Conservation (phyloP, 768 basidiomycete species). For the Nidularia pulvinata region DNA sequence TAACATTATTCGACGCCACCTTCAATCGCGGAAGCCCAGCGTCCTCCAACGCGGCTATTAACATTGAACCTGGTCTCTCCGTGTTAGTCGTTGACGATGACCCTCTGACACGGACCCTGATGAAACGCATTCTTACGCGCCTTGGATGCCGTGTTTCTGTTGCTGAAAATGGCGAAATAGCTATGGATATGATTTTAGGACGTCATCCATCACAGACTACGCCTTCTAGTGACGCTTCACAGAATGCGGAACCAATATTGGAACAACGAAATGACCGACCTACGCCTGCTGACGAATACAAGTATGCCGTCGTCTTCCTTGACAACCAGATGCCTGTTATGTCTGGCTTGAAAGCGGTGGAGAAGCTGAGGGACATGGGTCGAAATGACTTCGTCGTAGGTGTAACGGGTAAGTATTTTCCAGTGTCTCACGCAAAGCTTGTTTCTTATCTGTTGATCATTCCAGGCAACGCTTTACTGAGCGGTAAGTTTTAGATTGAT, state of each 20-base stretch:
- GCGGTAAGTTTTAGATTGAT: slow-evolving; percentile 28
- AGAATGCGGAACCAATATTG: slow-evolving; percentile 31
- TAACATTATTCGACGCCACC: slow-evolving; percentile 35
- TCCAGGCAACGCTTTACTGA: slow-evolving; percentile 52
- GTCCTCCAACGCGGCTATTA: slow-evolving; percentile 28
- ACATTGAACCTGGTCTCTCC: slow-evolving; percentile 51
- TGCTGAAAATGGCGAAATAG: slow-evolving; percentile 84
- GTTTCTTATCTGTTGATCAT: slow-evolving; percentile 1
- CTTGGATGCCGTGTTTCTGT: slow-evolving; percentile 78
- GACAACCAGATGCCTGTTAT: slow-evolving; percentile 86
- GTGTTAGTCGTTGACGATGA: slow-evolving; percentile 90
- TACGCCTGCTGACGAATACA: slow-evolving; percentile 24
- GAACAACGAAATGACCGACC: slow-evolving; percentile 22
- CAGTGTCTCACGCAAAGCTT: no score
- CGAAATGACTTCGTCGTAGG: slow-evolving; percentile 82
- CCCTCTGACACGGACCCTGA: slow-evolving; percentile 73
- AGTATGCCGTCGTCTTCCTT: slow-evolving; percentile 48
- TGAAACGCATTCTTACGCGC: slow-evolving; percentile 77
- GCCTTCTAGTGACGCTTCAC: slow-evolving; percentile 36
- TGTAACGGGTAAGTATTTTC: slow-evolving; percentile 63
- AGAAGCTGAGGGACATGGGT: slow-evolving; percentile 62
- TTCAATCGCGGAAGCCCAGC: slow-evolving; percentile 35
- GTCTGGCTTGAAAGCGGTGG: slow-evolving; percentile 70
- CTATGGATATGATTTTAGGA: slow-evolving; percentile 71
- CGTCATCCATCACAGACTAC: slow-evolving; percentile 16